Conservation (phyloP, 805 yeast species). For the Saccharomycopsis oosterbeekiorum region DNA sequence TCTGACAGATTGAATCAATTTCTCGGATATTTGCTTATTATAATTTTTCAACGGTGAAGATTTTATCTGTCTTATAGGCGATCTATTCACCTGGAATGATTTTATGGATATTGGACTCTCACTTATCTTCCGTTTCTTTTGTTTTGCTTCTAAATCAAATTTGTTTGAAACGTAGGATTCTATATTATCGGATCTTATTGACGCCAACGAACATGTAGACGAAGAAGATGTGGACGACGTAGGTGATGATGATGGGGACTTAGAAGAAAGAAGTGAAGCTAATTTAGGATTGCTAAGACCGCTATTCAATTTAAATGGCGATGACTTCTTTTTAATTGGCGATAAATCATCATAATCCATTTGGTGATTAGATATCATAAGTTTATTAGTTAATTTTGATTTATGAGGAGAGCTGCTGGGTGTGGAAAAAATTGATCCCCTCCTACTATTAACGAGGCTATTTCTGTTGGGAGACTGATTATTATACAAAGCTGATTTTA, state of each 20-base stretch:
- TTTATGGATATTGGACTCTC: neutral
- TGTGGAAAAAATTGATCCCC: slow-evolving; percentile 9
- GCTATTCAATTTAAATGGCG: neutral
- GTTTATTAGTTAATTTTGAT: slow-evolving; percentile 12
- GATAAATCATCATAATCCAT: neutral
- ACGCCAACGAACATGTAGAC: neutral
- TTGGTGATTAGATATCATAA: neutral
- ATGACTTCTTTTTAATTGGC: neutral
- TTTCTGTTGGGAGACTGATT: neutral
- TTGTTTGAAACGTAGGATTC: neutral
- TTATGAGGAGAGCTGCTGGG: slow-evolving; percentile 13
- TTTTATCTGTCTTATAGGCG: neutral
- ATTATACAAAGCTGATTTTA: slow-evolving; percentile 4
- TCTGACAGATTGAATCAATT: neutral
- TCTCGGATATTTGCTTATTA: neutral
- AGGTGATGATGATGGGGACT: neutral
- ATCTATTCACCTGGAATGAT: neutral
- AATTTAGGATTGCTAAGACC: neutral
- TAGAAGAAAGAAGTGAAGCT: neutral
- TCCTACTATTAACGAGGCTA: neutral
- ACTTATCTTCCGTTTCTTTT: neutral
- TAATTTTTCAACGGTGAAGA: neutral
- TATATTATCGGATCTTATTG: neutral
- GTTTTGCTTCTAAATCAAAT: neutral
- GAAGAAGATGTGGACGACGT: neutral